Evolutionary conservation across 2,329 filamentous ascomycete species (phyloP), one percentile per base, ranked within the genome.

Genomic region (Dissoconium aciculare): DNA sequence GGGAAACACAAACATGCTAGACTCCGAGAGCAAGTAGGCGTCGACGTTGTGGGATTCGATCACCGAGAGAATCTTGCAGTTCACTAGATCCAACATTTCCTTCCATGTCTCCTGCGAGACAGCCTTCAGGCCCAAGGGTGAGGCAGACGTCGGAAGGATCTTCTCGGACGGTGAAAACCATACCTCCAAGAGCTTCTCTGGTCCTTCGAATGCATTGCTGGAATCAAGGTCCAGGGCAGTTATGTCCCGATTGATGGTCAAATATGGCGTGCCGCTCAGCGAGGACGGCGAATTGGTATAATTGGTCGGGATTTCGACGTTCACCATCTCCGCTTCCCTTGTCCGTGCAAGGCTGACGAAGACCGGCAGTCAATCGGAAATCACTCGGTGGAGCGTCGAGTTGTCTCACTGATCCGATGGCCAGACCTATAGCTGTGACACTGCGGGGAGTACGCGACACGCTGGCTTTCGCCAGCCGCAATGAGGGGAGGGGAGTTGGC

Each of bases 1-100:
- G n/a, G 85, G 84, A 58, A 93, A 98, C 47, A 98, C 83, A 55
- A 98, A 98, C 85, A 98, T 93, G 78, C 89, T 95, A 24, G 89
- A 95, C 62, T 98, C 89, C 40, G 89, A 98, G 33, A 98, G 69
- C 5, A 98, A 73, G 54, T 98, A 98, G 42, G 89, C 87, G 53
- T 98, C 89, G 47, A 95, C 79, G 52, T 87, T 77, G 41, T 93
- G 84, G 14, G 87, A 93, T 53, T 87, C 77, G 41, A 98, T 72
- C 39, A 93, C 78, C 3, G 89, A 98, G 33, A 98, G 67, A 33
- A 98, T 84, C 63, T 98, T 89, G 74, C 89, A 98, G 56, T 94
- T 92, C 60, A 98, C 89, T 52, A 94, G 69, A 54, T 98, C 89
- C 36, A 98, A 71, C 89, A 98, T 94, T 36, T 75, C 76, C 57